Evolutionary conservation across 371 early-diverging fungal genomes (phyloP).

Genomic region (Apophysomyces elegans): DNA sequence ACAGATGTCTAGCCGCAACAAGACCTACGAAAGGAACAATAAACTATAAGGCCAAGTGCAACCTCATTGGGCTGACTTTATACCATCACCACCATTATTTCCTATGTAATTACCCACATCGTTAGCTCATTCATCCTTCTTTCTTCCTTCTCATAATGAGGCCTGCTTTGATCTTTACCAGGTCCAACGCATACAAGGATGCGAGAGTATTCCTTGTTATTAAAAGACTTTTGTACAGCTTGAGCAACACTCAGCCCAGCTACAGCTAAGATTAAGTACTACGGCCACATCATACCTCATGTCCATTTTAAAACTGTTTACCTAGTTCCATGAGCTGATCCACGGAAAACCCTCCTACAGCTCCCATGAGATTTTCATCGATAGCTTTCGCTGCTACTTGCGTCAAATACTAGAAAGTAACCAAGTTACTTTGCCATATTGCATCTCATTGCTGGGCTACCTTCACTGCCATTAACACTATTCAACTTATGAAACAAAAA

Average conservation of each 20-base stretch:
- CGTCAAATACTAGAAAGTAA: slow-evolving; percentile 62
- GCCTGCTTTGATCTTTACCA: slow-evolving; percentile 41
- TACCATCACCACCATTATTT: slow-evolving; percentile 97
- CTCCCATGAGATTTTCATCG: slow-evolving; percentile 86
- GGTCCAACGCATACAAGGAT: slow-evolving; percentile 83
- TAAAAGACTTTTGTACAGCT: slow-evolving; percentile 76
- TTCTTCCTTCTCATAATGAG: neutral
- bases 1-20: slow-evolving; percentile 90
- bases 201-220: slow-evolving; percentile 46
- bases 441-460: neutral
- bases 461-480: neutral
- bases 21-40: slow-evolving; percentile 49
- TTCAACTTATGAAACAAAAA: neutral
- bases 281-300: neutral
- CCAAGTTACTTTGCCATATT: neutral
- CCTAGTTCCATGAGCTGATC: slow-evolving; percentile 90
- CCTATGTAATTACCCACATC: slow-evolving; percentile 30
- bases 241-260: slow-evolving; percentile 93
- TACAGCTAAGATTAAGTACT: slow-evolving; percentile 14
- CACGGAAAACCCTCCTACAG: slow-evolving; percentile 80
- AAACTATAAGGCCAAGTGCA: no score
- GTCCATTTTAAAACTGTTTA: slow-evolving; percentile 14
- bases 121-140: neutral
- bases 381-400: slow-evolving; percentile 79
- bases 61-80: neutral